phyloP scores from a whole-genome alignment of 305 asterid genomes.

The Andrographis paniculata region DNA sequence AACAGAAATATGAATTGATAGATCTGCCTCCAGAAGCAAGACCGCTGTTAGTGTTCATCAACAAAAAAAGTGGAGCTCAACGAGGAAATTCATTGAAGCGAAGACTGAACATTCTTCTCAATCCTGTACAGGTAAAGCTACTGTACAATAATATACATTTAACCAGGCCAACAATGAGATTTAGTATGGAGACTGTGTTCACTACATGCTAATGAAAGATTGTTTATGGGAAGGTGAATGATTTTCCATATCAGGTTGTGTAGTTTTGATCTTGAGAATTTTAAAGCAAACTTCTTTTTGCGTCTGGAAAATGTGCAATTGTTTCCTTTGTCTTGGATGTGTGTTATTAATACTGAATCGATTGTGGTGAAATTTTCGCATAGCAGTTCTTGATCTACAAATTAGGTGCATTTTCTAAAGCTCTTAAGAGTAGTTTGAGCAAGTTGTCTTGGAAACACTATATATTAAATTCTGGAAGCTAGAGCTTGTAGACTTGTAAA shows the following conservation, averaged over 20 bases:
- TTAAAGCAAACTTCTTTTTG: background rate
- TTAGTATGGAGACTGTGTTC: background rate
- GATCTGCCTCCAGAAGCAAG: slow-evolving; percentile 92
- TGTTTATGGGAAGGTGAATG: slow-evolving; percentile 7
- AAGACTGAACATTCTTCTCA: slow-evolving; percentile 71
- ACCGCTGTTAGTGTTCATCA: slow-evolving; percentile 77
- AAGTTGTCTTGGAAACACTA: too few relatives aligned
- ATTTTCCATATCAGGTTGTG: slow-evolving; percentile 13
- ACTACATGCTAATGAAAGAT: background rate
- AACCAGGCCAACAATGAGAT: slow-evolving; percentile 3
- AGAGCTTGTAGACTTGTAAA: too few relatives aligned
- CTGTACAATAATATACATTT: slow-evolving; percentile 4
- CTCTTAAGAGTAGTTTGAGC: too few relatives aligned
- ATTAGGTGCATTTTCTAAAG: too few relatives aligned
- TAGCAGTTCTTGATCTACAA: background rate
- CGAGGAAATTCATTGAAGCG: slow-evolving; percentile 78
- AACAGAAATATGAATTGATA: slow-evolving; percentile 68
- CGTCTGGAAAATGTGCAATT: background rate
- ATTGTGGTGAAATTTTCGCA: slow-evolving; percentile 6
- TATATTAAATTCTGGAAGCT: too few relatives aligned
- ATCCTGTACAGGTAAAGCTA: slow-evolving; percentile 82
- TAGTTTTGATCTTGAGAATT: slow-evolving; percentile 5
- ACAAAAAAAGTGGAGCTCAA: slow-evolving; percentile 98
- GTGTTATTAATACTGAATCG: background rate
- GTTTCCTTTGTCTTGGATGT: background rate